Conservation (phyloP, 1,139 yeast genomes). For the Zygoascus hellenicus region DNA sequence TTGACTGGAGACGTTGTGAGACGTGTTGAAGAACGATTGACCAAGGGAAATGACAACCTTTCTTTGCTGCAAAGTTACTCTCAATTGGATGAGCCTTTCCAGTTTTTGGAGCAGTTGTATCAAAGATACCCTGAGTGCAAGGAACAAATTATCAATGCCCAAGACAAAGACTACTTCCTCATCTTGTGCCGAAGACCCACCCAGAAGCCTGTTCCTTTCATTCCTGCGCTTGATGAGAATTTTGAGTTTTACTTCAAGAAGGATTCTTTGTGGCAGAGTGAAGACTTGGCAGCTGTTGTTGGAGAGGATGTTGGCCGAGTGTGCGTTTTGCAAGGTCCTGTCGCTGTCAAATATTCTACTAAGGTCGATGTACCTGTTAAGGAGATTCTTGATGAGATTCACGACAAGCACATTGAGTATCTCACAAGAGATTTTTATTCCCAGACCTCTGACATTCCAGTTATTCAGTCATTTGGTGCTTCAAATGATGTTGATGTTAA, state of each 20-base stretch:
- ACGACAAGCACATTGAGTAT: slow-evolving; percentile 80
- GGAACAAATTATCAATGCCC: slow-evolving; percentile 83
- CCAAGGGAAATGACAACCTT: slow-evolving; percentile 41
- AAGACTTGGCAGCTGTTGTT: slow-evolving; percentile 91
- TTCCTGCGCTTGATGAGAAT: slow-evolving; percentile 90
- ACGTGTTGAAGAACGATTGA: slow-evolving; percentile 95
- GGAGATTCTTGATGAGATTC: slow-evolving; percentile 80
- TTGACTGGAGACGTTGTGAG: slow-evolving; percentile 81
- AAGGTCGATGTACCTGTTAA: slow-evolving; percentile 88
- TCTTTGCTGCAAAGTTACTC: slow-evolving; percentile 72
- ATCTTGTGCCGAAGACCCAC: slow-evolving; percentile 73
- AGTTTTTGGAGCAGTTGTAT: slow-evolving; percentile 55
- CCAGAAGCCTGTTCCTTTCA: slow-evolving; percentile 97
- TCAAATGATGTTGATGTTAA: slow-evolving; percentile 33
- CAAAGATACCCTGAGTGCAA: slow-evolving; percentile 65
- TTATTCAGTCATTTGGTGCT: slow-evolving; percentile 84
- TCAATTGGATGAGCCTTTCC: slow-evolving; percentile 63
- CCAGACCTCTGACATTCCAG: slow-evolving; percentile 50
- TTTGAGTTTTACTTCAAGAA: slow-evolving; percentile 96
- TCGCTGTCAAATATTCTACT: slow-evolving; percentile 89
- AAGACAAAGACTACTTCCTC: slow-evolving; percentile 91
- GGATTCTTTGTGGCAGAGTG: slow-evolving; percentile 98
- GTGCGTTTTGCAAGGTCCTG: slow-evolving; percentile 97
- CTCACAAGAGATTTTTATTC: slow-evolving; percentile 67
- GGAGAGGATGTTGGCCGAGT: slow-evolving; percentile 97